These are phyloP conservation scores for Waitea zeae DNA, from an alignment of 1,284 basidiomycete species.

Conservation along the genomic window DNA sequence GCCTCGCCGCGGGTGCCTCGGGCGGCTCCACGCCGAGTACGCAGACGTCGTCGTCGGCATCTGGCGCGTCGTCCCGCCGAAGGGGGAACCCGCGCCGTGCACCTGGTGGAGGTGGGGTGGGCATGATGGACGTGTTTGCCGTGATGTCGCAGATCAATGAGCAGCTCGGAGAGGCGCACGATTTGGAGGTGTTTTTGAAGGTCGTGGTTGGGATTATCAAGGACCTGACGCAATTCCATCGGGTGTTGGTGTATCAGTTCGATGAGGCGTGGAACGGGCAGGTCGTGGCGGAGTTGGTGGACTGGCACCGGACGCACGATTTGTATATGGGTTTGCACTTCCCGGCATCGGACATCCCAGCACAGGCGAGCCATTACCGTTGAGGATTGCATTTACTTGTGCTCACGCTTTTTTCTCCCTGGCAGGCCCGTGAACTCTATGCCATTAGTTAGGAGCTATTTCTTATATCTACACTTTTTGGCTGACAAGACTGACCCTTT, in stretches of 20 bases:
- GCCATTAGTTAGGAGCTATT: no score
- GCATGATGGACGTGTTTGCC: slow-evolving; percentile 70
- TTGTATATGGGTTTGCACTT: slow-evolving; percentile 67
- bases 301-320: slow-evolving; percentile 70
- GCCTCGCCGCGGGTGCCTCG: neutral
- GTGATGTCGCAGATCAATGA: slow-evolving; percentile 78
- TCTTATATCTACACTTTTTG: no score
- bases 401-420: neutral
- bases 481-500: neutral
- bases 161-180: slow-evolving; percentile 55
- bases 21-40: neutral
- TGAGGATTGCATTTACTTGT: neutral
- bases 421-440: slow-evolving; percentile 3
- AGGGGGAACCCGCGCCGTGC: slow-evolving; percentile 7
- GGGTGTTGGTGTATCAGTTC: slow-evolving; percentile 82
- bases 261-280: slow-evolving; percentile 61
- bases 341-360: slow-evolving; percentile 38
- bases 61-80: slow-evolving; percentile 4
- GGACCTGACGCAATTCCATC: slow-evolving; percentile 72
- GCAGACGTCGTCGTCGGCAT: neutral
- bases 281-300: slow-evolving; percentile 72
- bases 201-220: slow-evolving; percentile 69
- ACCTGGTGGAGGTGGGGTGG: slow-evolving; percentile 19
- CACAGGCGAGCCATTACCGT: slow-evolving; percentile 22
- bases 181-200: slow-evolving; percentile 61